These are phyloP conservation scores for Hypoxylon rickii DNA, from an alignment of 495 filamentous ascomycete genomes.

Conservation along the genomic window DNA sequence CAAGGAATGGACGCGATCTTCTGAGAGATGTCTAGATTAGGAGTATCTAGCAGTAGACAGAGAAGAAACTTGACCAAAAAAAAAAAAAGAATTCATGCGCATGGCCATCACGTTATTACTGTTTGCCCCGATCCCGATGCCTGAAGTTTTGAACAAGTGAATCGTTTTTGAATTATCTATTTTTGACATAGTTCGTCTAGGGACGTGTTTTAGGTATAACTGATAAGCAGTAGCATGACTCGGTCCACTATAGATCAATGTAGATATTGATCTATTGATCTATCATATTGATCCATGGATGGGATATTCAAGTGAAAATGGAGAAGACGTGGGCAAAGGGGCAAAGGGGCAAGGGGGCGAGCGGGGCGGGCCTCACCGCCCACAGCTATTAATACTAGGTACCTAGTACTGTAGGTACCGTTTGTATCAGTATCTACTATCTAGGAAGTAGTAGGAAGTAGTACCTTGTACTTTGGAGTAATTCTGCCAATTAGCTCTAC, in stretches of 20 bases:
- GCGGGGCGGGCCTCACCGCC: conserved; percentile 30
- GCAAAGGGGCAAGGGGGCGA: not conserved
- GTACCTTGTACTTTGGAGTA: not conserved
- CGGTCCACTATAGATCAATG: too few relatives aligned
- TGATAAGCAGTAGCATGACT: too few relatives aligned
- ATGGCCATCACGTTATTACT: conserved; percentile 11
- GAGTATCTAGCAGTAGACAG: conserved; percentile 33
- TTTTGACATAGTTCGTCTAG: too few relatives aligned
- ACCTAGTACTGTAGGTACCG: not conserved
- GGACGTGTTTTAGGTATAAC: too few relatives aligned
- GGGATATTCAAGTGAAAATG: too few relatives aligned
- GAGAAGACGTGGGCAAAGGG: too few relatives aligned
- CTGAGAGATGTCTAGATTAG: conserved; percentile 29
- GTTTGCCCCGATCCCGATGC: too few relatives aligned
- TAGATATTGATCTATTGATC: too few relatives aligned
- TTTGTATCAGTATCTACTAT: too few relatives aligned
- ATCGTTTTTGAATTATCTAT: too few relatives aligned
- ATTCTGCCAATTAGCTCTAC: not conserved
- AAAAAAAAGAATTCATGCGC: conserved; percentile 27
- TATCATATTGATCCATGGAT: too few relatives aligned
- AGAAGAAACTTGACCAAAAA: conserved; percentile 18
- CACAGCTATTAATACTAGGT: not conserved
- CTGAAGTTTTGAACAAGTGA: too few relatives aligned
- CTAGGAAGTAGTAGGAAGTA: not conserved
- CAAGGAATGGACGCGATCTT: conserved; percentile 28